Conservation (phyloP, 345 rosid species). For the Trapa bicornis region DNA sequence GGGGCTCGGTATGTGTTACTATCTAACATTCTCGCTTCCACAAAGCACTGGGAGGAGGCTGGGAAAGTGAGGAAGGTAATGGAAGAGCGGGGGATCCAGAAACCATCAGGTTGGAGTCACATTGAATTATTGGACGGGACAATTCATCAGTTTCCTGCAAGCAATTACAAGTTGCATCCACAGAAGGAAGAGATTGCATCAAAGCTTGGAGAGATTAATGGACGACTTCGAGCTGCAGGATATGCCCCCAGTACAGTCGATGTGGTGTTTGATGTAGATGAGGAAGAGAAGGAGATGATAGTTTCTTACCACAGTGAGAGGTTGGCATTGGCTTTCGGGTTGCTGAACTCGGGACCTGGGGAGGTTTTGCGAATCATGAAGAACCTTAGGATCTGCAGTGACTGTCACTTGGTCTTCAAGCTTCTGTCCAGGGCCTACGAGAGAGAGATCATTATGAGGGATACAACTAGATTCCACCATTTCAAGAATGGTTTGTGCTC, state of each 20-base stretch:
- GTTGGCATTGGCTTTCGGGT: slow-evolving; percentile 26
- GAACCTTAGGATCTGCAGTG: slow-evolving; percentile 32
- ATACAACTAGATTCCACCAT: slow-evolving; percentile 30
- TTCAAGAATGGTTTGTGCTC: slow-evolving; percentile 27
- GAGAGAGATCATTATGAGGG: slow-evolving; percentile 25
- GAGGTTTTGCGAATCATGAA: slow-evolving; percentile 22
- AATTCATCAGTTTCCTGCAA: slow-evolving; percentile 19
- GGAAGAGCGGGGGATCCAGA: slow-evolving; percentile 23
- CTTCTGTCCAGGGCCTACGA: slow-evolving; percentile 16
- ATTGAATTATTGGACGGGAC: slow-evolving; percentile 17
- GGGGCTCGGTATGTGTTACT: slow-evolving; percentile 24
- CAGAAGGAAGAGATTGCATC: slow-evolving; percentile 11
- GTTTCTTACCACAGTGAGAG: slow-evolving; percentile 32
- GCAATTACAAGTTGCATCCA: slow-evolving; percentile 16
- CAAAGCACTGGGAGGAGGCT: slow-evolving; percentile 25
- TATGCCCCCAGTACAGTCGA: slow-evolving; percentile 20
- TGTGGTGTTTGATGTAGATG: slow-evolving; percentile 31
- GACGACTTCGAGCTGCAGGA: slow-evolving; percentile 18
- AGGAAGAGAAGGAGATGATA: slow-evolving; percentile 27
- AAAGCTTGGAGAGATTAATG: slow-evolving; percentile 21
- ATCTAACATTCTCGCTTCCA: slow-evolving; percentile 22
- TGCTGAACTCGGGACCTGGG: slow-evolving; percentile 12
- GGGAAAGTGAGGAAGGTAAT: slow-evolving; percentile 22
- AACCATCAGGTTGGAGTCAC: slow-evolving; percentile 20
- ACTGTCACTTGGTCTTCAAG: slow-evolving; percentile 27